Conservation (phyloP, 2,329 filamentous ascomycete genomes). For the Phyllosticta capitalensis region DNA sequence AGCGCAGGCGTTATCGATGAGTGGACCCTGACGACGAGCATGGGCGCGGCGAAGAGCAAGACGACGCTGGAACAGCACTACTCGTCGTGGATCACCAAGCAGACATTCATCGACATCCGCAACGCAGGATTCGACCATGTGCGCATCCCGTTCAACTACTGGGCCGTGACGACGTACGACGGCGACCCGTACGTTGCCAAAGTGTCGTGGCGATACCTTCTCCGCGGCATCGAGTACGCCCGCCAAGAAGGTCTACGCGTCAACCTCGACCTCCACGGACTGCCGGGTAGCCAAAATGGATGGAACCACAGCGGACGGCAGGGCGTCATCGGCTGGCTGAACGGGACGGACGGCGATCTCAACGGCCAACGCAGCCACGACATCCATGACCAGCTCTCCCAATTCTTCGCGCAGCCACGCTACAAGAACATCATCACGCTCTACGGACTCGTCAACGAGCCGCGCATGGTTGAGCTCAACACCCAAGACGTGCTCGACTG, state of each 20-base stretch:
- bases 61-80: constrained; percentile 81
- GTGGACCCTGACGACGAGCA: constrained; percentile 63
- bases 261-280: constrained; percentile 85
- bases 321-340: constrained; percentile 77
- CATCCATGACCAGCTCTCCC: constrained; percentile 74
- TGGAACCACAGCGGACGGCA: constrained; percentile 93
- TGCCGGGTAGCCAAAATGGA: constrained; percentile 89
- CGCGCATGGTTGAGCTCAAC: constrained; percentile 64
- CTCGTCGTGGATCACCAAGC: constrained; percentile 73
- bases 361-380: constrained; percentile 79
- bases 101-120: constrained; percentile 75
- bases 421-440: constrained; percentile 88
- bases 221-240: constrained; percentile 87
- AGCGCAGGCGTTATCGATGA: constrained; percentile 71
- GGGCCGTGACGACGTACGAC: constrained; percentile 79
- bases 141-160: constrained; percentile 92
- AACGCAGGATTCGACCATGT: constrained; percentile 90
- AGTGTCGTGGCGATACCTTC: constrained; percentile 84
- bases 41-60: constrained; percentile 57
- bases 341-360: constrained; percentile 70
- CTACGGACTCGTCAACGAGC: constrained; percentile 93
- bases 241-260: constrained; percentile 85
- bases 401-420: constrained; percentile 87
- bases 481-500: constrained; percentile 61
- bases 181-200: constrained; percentile 80